phyloP scores from a whole-genome alignment of 2,329 filamentous ascomycete species.

The Pseudogymnoascus sp. region DNA sequence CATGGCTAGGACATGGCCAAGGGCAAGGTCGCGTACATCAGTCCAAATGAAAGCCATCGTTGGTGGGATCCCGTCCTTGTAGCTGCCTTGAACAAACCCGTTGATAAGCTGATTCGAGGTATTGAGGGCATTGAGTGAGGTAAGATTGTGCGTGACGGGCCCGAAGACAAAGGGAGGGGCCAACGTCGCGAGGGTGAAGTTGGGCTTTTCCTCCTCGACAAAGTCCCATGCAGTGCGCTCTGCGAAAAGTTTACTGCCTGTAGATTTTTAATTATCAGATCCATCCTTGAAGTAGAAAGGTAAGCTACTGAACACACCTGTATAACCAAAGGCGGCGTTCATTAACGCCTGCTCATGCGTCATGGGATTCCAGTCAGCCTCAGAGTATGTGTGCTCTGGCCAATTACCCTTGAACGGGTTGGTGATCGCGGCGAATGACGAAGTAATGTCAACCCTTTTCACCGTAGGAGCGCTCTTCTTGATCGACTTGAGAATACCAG shows the following conservation, averaged over 20 bases:
- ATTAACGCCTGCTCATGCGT: slow-evolving; percentile 35
- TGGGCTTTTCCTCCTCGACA: slow-evolving; percentile 41
- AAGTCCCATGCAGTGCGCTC: slow-evolving; percentile 60
- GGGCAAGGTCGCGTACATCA: slow-evolving; percentile 52
- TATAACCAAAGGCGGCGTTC: slow-evolving; percentile 31
- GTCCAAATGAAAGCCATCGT: slow-evolving; percentile 45
- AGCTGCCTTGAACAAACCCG: slow-evolving; percentile 49
- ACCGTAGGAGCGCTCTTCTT: slow-evolving; percentile 32
- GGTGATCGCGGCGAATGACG: slow-evolving; percentile 55
- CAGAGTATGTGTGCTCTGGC: slow-evolving; percentile 39
- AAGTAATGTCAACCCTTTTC: slow-evolving; percentile 43
- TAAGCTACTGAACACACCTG: slow-evolving; percentile 20
- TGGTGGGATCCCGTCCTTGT: slow-evolving; percentile 44
- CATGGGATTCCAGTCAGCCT: slow-evolving; percentile 47
- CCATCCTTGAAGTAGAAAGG: not conserved
- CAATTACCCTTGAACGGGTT: slow-evolving; percentile 27
- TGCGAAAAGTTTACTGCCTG: slow-evolving; percentile 49
- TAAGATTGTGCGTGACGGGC: slow-evolving; percentile 50
- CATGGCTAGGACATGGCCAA: slow-evolving; percentile 53
- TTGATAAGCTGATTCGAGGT: slow-evolving; percentile 62
- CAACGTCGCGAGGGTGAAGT: slow-evolving; percentile 53
- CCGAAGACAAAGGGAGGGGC: slow-evolving; percentile 55
- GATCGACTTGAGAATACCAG: slow-evolving; percentile 39
- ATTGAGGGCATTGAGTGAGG: slow-evolving; percentile 56
- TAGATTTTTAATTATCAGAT: slow-evolving; percentile 7